Conservation (phyloP, 306 rosid genomes). For the Rubus parviflorus region DNA sequence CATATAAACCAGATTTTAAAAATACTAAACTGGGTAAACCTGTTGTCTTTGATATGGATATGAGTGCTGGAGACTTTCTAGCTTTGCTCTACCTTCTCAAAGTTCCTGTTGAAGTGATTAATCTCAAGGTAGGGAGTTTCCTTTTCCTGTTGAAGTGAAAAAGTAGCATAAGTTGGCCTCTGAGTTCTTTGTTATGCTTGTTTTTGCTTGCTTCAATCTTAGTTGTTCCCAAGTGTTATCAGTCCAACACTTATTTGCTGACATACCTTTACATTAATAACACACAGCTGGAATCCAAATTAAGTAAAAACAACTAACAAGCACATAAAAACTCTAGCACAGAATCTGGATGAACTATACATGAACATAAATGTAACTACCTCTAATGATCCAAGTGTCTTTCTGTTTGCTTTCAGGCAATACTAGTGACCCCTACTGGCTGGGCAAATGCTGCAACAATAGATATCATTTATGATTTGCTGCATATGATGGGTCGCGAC, state of each 20-base stretch:
- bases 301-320: no score
- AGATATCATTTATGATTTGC: slow-evolving; percentile 69
- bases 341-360: background rate
- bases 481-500: slow-evolving; percentile 98
- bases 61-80: slow-evolving; percentile 95
- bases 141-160: background rate
- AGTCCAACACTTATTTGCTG: no score
- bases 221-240: background rate
- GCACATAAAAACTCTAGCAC: background rate
- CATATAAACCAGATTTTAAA: slow-evolving; percentile 59
- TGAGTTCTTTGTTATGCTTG: background rate
- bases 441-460: slow-evolving; percentile 96
- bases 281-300: no score
- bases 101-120: slow-evolving; percentile 69
- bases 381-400: background rate
- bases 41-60: slow-evolving; percentile 91
- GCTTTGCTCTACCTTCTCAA: slow-evolving; percentile 79
- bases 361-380: background rate
- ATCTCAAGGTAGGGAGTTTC: slow-evolving; percentile 61
- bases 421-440: slow-evolving; percentile 84
- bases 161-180: background rate
- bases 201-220: background rate
- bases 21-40: slow-evolving; percentile 60
- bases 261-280: no score
- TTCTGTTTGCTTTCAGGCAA: slow-evolving; percentile 48